Conservation (phyloP, 106 monocot genomes). For the Chionographis japonica region DNA sequence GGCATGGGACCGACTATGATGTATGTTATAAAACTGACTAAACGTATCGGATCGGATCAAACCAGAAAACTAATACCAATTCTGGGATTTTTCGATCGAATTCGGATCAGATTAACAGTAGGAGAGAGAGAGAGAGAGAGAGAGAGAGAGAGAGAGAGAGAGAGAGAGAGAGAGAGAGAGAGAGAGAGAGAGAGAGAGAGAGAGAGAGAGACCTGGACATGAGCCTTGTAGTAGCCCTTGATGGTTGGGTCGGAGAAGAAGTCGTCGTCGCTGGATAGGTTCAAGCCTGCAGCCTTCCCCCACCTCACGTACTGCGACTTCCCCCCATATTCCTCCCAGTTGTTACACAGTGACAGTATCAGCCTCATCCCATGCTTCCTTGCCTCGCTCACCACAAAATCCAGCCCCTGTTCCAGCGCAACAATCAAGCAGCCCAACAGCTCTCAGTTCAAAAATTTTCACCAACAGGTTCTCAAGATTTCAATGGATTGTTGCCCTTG, state of each 20-base stretch:
- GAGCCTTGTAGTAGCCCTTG: constrained; percentile 73
- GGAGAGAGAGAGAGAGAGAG: not conserved
- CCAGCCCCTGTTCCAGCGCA: constrained; percentile 42
- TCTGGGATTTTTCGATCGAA: too few species aligned
- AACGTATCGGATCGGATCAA: not conserved
- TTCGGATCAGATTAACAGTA: too few species aligned
- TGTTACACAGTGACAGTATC: constrained; percentile 65
- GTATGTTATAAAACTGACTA: too few species aligned
- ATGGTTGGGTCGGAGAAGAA: constrained; percentile 67
- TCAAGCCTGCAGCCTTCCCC: constrained; percentile 60
- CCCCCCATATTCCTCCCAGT: constrained; percentile 83
- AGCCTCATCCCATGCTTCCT: constrained; percentile 57
- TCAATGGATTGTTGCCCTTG: too few species aligned
- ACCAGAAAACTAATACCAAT: not conserved
- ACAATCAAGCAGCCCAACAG: not conserved
- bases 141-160: too few species aligned
- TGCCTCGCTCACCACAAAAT: constrained; percentile 89
- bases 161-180: too few species aligned
- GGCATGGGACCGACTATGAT: too few species aligned
- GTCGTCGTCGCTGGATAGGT: constrained; percentile 69
- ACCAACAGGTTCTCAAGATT: not conserved
- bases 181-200: too few species aligned
- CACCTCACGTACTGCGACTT: constrained; percentile 80
- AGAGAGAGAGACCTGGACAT: constrained; percentile 46
- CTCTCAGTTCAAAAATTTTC: not conserved